Evolutionary conservation across 768 basidiomycete genomes (phyloP).

Genomic region (Phallus indusiatus): DNA sequence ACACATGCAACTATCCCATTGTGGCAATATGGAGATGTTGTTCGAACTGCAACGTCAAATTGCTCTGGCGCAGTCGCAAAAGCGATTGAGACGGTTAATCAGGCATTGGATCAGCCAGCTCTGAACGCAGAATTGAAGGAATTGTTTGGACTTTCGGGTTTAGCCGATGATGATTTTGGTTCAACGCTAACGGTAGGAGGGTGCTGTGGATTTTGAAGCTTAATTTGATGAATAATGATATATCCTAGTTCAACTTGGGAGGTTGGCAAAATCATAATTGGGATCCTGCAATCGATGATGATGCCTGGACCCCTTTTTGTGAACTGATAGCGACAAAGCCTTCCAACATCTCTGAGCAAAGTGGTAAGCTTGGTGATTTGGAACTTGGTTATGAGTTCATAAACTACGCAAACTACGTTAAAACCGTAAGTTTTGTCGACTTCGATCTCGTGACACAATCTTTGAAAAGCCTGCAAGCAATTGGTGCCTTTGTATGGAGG

Average conservation of each 20-base stretch:
- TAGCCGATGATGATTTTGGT: constrained; percentile 71
- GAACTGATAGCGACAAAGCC: constrained; percentile 3
- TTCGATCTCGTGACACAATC: neutral
- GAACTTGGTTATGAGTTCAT: constrained; percentile 48
- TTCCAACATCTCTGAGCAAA: neutral
- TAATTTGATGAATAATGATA: neutral
- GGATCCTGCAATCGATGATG: constrained; percentile 43
- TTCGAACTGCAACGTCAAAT: constrained; percentile 55
- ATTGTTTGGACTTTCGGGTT: constrained; percentile 62
- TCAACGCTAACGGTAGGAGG: constrained; percentile 51
- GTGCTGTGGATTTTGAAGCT: constrained; percentile 7
- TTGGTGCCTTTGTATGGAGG: constrained; percentile 46
- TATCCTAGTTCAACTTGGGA: constrained; percentile 26
- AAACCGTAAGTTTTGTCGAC: constrained; percentile 34
- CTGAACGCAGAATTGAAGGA: constrained; percentile 50
- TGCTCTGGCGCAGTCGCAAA: constrained; percentile 53
- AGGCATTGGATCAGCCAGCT: constrained; percentile 39
- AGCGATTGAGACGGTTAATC: constrained; percentile 51
- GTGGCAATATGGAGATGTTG: constrained; percentile 86
- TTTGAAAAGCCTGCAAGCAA: neutral
- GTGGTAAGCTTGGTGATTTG: constrained; percentile 25
- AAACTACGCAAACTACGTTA: constrained; percentile 74
- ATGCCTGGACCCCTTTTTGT: constrained; percentile 3
- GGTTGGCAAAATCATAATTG: constrained; percentile 82
- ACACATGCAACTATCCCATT: constrained; percentile 75